Conservation (phyloP, 495 filamentous ascomycete species). For the Penicillium taxi region DNA sequence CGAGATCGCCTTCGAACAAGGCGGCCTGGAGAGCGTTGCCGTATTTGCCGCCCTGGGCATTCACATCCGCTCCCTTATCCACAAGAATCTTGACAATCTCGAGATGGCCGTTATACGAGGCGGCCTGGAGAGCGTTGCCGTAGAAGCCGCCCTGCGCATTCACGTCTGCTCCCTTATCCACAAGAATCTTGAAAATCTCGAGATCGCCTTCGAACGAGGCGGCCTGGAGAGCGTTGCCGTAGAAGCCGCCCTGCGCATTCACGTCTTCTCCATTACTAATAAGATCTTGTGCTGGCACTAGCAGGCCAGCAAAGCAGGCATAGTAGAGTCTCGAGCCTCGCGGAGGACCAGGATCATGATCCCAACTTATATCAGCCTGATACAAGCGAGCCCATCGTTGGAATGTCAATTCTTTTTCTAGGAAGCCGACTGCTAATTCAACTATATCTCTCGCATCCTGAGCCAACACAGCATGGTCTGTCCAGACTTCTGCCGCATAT, state of each 20-base stretch:
- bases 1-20: background rate
- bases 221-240: background rate
- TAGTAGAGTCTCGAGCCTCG: no score
- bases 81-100: conserved; percentile 10
- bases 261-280: no score
- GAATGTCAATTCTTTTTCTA: no score
- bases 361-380: no score
- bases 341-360: no score
- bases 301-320: no score
- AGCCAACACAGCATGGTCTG: conserved; percentile 12
- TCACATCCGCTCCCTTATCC: background rate
- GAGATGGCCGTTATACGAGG: conserved; percentile 7
- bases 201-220: background rate
- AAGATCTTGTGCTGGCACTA: conserved; percentile 6
- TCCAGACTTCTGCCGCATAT: conserved; percentile 13
- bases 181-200: background rate
- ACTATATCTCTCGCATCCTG: conserved; percentile 7
- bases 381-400: no score
- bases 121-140: conserved; percentile 22
- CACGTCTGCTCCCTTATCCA: conserved; percentile 17
- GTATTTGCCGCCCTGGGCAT: background rate
- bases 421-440: conserved; percentile 4
- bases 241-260: no score
- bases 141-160: conserved; percentile 18
- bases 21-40: background rate